Evolutionary conservation across 1,284 basidiomycete genomes (phyloP).

Genomic region (Ceratobasidium sp.): DNA sequence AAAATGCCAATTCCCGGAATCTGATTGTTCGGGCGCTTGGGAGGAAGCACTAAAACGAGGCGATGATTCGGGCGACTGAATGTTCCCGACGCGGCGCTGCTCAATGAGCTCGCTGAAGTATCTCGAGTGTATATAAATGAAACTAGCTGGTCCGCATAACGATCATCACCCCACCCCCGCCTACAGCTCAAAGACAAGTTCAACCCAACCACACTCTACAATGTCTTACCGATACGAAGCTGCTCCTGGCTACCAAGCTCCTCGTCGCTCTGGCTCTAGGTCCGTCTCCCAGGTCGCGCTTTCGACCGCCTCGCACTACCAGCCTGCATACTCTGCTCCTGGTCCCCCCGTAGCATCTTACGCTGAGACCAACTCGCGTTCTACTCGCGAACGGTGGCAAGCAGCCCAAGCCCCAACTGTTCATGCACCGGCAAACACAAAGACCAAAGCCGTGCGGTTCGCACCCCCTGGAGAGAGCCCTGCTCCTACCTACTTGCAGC

Average conservation of each 20-base stretch:
- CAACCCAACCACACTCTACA: background rate
- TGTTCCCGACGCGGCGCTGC: too few relatives aligned
- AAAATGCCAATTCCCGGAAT: too few relatives aligned
- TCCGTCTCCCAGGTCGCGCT: background rate
- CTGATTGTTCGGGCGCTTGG: too few relatives aligned
- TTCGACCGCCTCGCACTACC: slow-evolving; percentile 7
- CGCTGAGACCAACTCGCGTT: background rate
- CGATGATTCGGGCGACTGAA: too few relatives aligned
- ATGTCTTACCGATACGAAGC: slow-evolving; percentile 38
- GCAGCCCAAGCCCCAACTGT: slow-evolving; percentile 10
- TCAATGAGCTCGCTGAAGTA: too few relatives aligned
- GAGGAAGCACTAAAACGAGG: too few relatives aligned
- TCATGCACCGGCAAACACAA: background rate
- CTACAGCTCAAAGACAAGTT: too few relatives aligned
- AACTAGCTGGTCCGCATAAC: too few relatives aligned
- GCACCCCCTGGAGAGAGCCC: too few relatives aligned
- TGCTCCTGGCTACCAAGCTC: background rate
- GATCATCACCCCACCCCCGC: too few relatives aligned
- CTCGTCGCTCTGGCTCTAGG: background rate
- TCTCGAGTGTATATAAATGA: too few relatives aligned
- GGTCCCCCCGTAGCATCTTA: background rate
- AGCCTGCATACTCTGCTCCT: background rate
- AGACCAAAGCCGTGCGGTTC: slow-evolving; percentile 2
- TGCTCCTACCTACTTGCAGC: too few relatives aligned
- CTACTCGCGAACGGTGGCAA: slow-evolving; percentile 19